Conservation (phyloP, 805 yeast genomes). For the Metschnikowia cerradonensis region DNA sequence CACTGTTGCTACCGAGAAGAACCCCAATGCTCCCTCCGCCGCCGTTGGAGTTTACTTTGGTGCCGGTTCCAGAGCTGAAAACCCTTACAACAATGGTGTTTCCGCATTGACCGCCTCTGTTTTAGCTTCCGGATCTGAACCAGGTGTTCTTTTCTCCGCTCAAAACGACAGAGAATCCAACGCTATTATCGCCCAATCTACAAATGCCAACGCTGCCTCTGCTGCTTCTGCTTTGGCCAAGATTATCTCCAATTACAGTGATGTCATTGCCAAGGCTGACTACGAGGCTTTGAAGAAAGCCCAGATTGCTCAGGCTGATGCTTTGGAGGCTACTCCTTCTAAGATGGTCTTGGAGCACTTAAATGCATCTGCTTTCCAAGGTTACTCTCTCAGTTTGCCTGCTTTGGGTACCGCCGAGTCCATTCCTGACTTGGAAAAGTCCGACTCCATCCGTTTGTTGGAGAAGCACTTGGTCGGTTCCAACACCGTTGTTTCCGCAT, state of each 20-base stretch:
- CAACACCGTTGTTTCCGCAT: conserved; percentile 64
- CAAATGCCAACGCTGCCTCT: conserved; percentile 45
- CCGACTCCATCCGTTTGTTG: conserved; percentile 57
- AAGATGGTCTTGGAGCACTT: conserved; percentile 67
- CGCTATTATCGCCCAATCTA: conserved; percentile 54
- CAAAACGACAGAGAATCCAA: conserved; percentile 60
- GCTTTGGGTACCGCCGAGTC: conserved; percentile 70
- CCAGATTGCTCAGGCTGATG: conserved; percentile 45
- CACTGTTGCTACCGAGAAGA: conserved; percentile 65
- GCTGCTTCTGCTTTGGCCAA: conserved; percentile 53
- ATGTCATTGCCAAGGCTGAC: conserved; percentile 40
- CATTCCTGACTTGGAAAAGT: conserved; percentile 49
- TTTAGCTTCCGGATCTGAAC: conserved; percentile 39
- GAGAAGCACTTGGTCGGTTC: conserved; percentile 55
- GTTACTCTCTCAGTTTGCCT: conserved; percentile 76
- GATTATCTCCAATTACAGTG: conserved; percentile 35
- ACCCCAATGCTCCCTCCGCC: conserved; percentile 51
- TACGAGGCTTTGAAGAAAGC: conserved; percentile 45
- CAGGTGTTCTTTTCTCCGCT: conserved; percentile 57
- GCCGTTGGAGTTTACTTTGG: conserved; percentile 68
- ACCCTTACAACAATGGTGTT: conserved; percentile 78
- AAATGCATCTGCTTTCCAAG: conserved; percentile 82
- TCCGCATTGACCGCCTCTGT: conserved; percentile 58
- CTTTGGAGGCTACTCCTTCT: conserved; percentile 54
- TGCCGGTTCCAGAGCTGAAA: conserved; percentile 79